Conservation (phyloP, 139 green algal genomes). For the Eudorina sp. region DNA sequence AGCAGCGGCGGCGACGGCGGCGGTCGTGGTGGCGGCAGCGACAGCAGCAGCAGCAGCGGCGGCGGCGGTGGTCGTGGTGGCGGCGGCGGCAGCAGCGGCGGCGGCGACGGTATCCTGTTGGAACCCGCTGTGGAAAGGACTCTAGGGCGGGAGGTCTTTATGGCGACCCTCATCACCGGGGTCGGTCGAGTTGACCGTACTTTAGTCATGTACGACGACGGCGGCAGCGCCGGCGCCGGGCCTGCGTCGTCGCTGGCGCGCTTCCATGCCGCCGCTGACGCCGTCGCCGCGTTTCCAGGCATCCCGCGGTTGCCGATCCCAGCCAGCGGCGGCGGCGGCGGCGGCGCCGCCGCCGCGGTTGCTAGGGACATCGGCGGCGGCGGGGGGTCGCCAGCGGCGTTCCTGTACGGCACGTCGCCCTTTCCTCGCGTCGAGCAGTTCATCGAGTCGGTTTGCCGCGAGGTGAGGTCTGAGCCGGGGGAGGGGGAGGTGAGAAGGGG, state of each 20-base stretch:
- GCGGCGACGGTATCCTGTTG: constrained; percentile 17
- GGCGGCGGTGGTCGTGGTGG: too few relatives aligned
- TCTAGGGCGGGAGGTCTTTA: constrained; percentile 20
- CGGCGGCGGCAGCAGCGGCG: not conserved
- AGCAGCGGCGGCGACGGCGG: constrained; percentile 31
- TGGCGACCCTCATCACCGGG: constrained; percentile 12
- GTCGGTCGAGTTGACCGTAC: constrained; percentile 2
- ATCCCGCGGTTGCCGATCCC: constrained; percentile 20
- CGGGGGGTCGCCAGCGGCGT: not conserved
- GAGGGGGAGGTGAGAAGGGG: too few relatives aligned
- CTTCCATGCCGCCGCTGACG: not conserved
- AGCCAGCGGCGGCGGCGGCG: not conserved
- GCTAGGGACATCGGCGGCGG: not conserved
- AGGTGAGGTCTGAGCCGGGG: constrained; percentile 54
- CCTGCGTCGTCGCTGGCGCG: not conserved
- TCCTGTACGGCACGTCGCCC: constrained; percentile 58
- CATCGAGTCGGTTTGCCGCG: constrained; percentile 61
- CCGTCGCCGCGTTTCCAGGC: not conserved
- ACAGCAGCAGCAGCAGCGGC: constrained; percentile 33
- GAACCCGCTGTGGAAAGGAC: not conserved
- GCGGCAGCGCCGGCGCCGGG: not conserved
- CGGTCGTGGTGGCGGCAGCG: not conserved
- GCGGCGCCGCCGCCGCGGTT: not conserved
- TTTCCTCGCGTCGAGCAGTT: constrained; percentile 68
- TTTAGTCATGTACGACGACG: constrained; percentile 23